These are phyloP conservation scores for Fistulifera solaris DNA, from an alignment of 108 stramenopile species.

Conservation along the genomic window DNA sequence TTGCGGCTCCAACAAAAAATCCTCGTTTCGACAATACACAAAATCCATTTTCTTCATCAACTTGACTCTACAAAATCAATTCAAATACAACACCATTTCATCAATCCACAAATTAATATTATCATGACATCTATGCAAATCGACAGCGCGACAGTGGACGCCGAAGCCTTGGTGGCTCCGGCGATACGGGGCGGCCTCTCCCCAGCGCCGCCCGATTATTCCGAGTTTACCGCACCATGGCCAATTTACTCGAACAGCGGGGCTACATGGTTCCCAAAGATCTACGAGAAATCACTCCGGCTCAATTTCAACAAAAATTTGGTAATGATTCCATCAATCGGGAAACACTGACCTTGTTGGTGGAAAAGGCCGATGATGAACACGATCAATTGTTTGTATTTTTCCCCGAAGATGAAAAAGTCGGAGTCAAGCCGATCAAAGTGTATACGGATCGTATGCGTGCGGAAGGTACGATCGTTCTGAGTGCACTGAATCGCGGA, in stretches of 20 bases:
- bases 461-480: constrained; percentile 19
- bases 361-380: constrained; percentile 87
- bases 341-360: constrained; percentile 75
- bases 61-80: too few relatives aligned
- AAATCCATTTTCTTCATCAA: too few relatives aligned
- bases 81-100: too few relatives aligned
- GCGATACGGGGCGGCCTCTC: constrained; percentile 32
- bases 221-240: constrained; percentile 86
- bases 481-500: too few relatives aligned
- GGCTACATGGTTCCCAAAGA: constrained; percentile 86
- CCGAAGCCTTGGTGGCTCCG: constrained; percentile 30
- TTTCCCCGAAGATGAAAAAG: constrained; percentile 94
- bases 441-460: constrained; percentile 87
- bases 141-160: too few relatives aligned
- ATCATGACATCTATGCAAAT: too few relatives aligned
- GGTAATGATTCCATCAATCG: constrained; percentile 66
- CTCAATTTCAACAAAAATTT: constrained; percentile 64
- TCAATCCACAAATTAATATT: too few relatives aligned
- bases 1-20: too few relatives aligned
- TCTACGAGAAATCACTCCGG: constrained; percentile 80
- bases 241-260: constrained; percentile 83
- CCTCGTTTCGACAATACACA: too few relatives aligned
- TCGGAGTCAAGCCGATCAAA: constrained; percentile 90
- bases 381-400: constrained; percentile 87
- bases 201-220: constrained; percentile 84